Percentiles rank a stretch among this genome's conserved stretches.
These are phyloP conservation scores for Candida gigantensis DNA, from an alignment of 1,139 yeast genomes.

Conservation along the genomic window DNA sequence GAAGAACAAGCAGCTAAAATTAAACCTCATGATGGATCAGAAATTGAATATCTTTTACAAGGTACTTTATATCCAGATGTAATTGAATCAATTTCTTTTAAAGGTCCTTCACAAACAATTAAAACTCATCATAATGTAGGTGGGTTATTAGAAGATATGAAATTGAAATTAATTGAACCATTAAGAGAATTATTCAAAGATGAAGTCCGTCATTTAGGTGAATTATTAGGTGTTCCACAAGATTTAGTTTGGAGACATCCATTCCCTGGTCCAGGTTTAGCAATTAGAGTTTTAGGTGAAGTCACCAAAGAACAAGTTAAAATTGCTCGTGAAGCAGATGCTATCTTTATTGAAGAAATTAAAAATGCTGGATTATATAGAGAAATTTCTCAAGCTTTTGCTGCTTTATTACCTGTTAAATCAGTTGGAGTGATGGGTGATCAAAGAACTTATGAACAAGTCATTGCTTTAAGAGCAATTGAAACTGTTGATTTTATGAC, in stretches of 20 bases:
- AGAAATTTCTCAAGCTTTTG: constrained; percentile 96
- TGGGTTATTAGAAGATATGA: constrained; percentile 96
- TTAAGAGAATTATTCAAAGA: constrained; percentile 97
- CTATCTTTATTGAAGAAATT: constrained; percentile 93
- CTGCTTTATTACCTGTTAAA: constrained; percentile 93
- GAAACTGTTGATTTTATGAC: constrained; percentile 99
- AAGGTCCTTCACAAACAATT: constrained; percentile 98
- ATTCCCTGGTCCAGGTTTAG: constrained; percentile 99
- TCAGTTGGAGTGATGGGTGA: constrained; percentile 99
- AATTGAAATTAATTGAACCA: constrained; percentile 96
- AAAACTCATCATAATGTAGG: constrained; percentile 99
- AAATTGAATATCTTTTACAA: constrained; percentile 89
- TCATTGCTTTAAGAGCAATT: constrained; percentile 96
- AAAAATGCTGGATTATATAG: constrained; percentile 89
- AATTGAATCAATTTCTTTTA: constrained; percentile 96
- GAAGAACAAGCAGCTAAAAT: constrained; percentile 95
- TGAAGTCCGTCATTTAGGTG: constrained; percentile 96
- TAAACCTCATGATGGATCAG: constrained; percentile 85
- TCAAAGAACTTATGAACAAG: constrained; percentile 98
- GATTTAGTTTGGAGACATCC: constrained; percentile 99
- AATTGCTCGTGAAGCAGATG: constrained; percentile 97
- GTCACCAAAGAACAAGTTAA: constrained; percentile 90
- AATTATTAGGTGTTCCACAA: constrained; percentile 90
- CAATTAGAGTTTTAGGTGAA: constrained; percentile 96
- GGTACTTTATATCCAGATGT: constrained; percentile 99